Conservation (phyloP, 2,329 filamentous ascomycete species). For the Paraphaeosphaeria minitans region DNA sequence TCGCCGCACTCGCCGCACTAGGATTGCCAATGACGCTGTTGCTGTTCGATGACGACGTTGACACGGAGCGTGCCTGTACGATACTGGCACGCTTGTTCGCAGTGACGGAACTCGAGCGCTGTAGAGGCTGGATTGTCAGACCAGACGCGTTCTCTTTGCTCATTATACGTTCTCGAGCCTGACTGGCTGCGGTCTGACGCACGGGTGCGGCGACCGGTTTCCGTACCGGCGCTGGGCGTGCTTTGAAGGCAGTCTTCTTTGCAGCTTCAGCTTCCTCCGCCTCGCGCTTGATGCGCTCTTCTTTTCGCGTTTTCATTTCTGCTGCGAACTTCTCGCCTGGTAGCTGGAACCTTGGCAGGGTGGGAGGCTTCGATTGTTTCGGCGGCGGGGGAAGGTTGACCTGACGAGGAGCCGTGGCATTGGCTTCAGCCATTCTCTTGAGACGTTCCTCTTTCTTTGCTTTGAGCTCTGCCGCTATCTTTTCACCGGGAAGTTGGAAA, state of each 20-base stretch:
- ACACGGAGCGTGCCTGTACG: constrained; percentile 23
- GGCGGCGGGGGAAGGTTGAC: constrained; percentile 51
- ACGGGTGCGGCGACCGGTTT: constrained; percentile 43
- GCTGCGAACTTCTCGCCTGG: constrained; percentile 59
- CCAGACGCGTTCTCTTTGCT: constrained; percentile 22
- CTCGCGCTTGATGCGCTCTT: constrained; percentile 46
- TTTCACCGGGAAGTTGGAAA: constrained; percentile 61
- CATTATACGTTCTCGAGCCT: constrained; percentile 49
- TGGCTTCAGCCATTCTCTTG: constrained; percentile 42
- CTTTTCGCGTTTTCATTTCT: constrained; percentile 37
- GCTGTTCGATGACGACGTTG: constrained; percentile 32
- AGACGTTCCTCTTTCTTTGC: constrained; percentile 41
- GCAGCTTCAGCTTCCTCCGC: constrained; percentile 42
- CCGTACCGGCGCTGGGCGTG: constrained; percentile 49
- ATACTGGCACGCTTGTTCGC: constrained; percentile 32
- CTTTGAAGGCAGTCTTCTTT: constrained; percentile 53
- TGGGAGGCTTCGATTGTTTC: constrained; percentile 58
- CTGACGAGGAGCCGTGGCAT: constrained; percentile 34
- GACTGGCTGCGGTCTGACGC: constrained; percentile 54
- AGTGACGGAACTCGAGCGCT: constrained; percentile 22
- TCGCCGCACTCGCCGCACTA: constrained; percentile 11
- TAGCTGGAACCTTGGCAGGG: constrained; percentile 57
- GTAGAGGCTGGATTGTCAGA: constrained; percentile 23
- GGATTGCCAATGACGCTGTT: constrained; percentile 26
- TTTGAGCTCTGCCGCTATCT: constrained; percentile 48